Evolutionary conservation across 2,329 filamentous ascomycete genomes (phyloP), one percentile per base, ranked within the genome.

Genomic region (Tolypocladium cylindrosporum): DNA sequence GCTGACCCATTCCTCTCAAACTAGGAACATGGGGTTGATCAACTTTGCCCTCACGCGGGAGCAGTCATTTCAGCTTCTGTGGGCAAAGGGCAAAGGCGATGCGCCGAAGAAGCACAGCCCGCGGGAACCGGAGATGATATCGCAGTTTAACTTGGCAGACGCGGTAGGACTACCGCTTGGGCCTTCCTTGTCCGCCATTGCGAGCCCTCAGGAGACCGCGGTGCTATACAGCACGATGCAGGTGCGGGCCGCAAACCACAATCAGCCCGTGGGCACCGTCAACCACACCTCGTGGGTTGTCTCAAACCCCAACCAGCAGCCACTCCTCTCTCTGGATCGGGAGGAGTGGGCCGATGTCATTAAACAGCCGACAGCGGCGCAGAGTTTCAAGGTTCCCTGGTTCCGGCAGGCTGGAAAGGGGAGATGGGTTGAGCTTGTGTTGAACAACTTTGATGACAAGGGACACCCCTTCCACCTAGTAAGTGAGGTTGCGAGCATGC

Each of bases 391-490:
- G 21, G 61, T 63, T 14, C 64, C 64, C 0, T 60, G 59, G 59
- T 62, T 62, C 48, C 48, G 55, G 4, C 55, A 51, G 13, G 54
- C 60, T 1, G 63, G 63, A 36, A 21, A 51, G 19, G 70, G 64
- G 8, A 59, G 61, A 37, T 80, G 78, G 77, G 67, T 79, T 1
- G 77, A 79, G 60, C 61, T 80, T 1, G 69, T 79, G 3, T 66
- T 80, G 54, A 80, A 81, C 61, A 80, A 80, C 57, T 67, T 79
- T 19, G 78, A 80, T 58, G 77, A 79, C 45, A 75, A 74, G 8
- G 67, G 71, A 0, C 78, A 80, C 62, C 78, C 78, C 0, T 80
- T 80, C 58, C 78, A 80, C 62, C 59, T 80, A 48, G 75, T 77
- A 65, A 58, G 66, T 60, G 31, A n/a, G 11, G 7, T 14, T 16